phyloP scores from a whole-genome alignment of 164 flowering plant genomes.

The Vitis cinerea region DNA sequence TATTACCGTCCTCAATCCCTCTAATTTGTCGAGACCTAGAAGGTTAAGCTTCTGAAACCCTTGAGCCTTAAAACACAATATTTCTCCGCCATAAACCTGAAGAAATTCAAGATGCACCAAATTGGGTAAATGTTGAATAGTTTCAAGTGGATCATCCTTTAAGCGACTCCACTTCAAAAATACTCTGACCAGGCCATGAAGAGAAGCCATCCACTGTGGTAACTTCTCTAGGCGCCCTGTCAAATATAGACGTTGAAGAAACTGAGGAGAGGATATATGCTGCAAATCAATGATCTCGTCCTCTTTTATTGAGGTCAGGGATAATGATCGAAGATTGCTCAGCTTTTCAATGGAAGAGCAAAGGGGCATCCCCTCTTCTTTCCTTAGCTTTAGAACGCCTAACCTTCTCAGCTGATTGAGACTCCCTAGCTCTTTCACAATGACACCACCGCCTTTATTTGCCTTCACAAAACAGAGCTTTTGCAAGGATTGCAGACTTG shows the following conservation, averaged over 20 bases:
- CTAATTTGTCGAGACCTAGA: conserved; percentile 15
- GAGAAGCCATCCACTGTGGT: background rate
- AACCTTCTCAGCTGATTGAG: conserved; percentile 9
- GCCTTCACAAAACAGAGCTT: background rate
- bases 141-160: conserved; percentile 22
- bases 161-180: conserved; percentile 6
- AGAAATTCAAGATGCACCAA: conserved; percentile 21
- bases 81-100: conserved; percentile 22
- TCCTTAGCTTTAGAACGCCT: conserved; percentile 11
- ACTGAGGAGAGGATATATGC: background rate
- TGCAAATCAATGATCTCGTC: conserved; percentile 6
- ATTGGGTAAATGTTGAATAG: conserved; percentile 29
- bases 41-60: conserved; percentile 22
- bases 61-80: conserved; percentile 17
- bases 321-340: conserved; percentile 7
- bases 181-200: background rate
- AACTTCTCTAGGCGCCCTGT: background rate
- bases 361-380: conserved; percentile 9
- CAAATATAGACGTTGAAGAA: conserved; percentile 5
- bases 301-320: background rate
- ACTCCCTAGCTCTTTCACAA: conserved; percentile 10
- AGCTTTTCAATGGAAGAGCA: conserved; percentile 8
- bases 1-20: conserved; percentile 10
- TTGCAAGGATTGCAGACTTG: too few species aligned
- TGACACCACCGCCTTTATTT: background rate